Conservation (phyloP, 768 basidiomycete species). For the Candolleomyces eurysporus region DNA sequence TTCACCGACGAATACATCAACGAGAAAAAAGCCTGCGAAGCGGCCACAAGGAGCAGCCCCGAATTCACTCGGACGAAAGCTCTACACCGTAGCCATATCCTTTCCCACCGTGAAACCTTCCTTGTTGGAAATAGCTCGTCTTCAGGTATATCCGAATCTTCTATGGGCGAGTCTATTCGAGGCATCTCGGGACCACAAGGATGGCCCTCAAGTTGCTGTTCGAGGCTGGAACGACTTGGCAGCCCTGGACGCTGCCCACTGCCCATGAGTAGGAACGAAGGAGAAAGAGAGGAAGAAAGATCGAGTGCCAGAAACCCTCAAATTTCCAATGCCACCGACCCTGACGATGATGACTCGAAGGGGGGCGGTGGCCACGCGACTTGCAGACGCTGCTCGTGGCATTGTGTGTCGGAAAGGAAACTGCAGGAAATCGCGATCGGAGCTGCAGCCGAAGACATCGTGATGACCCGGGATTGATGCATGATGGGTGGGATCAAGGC, state of each 20-base stretch:
- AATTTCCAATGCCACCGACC: no score
- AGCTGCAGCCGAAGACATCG: no score
- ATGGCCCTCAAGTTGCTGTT: background rate
- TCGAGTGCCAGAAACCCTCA: no score
- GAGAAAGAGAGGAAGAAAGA: background rate
- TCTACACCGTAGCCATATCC: background rate
- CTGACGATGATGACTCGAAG: no score
- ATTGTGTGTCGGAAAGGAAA: no score
- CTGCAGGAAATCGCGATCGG: no score
- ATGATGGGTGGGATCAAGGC: no score
- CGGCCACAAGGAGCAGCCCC: constrained; percentile 17
- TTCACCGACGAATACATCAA: constrained; percentile 22
- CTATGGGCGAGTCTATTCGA: background rate
- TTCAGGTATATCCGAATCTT: background rate
- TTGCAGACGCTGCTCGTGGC: no score
- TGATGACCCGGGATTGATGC: no score
- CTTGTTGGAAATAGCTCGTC: background rate
- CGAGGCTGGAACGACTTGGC: background rate
- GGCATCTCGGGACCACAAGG: background rate
- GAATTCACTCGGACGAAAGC: constrained; percentile 6
- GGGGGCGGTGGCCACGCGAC: no score
- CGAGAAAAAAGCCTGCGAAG: constrained; percentile 18
- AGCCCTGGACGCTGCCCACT: no score
- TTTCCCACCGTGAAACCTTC: background rate
- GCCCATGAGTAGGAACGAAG: background rate